phyloP scores from a whole-genome alignment of 2,329 filamentous ascomycete species.

The Aspergillus jensenii region DNA sequence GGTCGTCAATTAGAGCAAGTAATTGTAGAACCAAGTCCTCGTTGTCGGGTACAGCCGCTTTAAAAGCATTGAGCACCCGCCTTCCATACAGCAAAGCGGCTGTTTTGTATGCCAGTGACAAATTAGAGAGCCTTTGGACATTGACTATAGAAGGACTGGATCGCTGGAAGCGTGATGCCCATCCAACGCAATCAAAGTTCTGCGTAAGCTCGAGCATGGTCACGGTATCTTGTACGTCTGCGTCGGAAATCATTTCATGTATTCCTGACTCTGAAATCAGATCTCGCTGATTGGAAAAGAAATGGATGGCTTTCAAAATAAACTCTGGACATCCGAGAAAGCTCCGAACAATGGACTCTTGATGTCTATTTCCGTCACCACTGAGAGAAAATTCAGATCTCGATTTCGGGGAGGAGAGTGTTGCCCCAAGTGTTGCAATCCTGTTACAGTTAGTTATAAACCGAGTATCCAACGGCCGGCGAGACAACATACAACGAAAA shows the following conservation, averaged over 20 bases:
- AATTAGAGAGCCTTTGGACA: background rate
- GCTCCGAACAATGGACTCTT: conserved; percentile 31
- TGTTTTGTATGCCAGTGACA: background rate
- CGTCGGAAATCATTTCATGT: background rate
- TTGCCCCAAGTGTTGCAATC: conserved; percentile 34
- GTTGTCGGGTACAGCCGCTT: background rate
- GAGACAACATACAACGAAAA: conserved; percentile 26
- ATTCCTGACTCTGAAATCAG: conserved; percentile 12
- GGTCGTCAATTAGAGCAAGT: conserved; percentile 21
- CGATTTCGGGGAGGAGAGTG: conserved; percentile 29
- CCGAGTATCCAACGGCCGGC: background rate
- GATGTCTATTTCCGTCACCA: conserved; percentile 12
- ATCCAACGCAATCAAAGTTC: conserved; percentile 26
- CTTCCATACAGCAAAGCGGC: conserved; percentile 26
- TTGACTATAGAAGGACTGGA: background rate
- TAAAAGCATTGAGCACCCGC: conserved; percentile 24
- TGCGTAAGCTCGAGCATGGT: conserved; percentile 20
- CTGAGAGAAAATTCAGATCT: conserved; percentile 19
- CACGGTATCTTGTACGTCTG: conserved; percentile 4
- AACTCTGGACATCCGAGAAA: conserved; percentile 38
- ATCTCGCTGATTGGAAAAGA: conserved; percentile 27
- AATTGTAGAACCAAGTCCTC: conserved; percentile 25
- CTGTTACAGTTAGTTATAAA: conserved; percentile 13
- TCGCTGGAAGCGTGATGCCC: conserved; percentile 21
- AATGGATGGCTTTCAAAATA: conserved; percentile 28